Conservation (phyloP, 2,329 filamentous ascomycete genomes). For the Zalaria obscura region DNA sequence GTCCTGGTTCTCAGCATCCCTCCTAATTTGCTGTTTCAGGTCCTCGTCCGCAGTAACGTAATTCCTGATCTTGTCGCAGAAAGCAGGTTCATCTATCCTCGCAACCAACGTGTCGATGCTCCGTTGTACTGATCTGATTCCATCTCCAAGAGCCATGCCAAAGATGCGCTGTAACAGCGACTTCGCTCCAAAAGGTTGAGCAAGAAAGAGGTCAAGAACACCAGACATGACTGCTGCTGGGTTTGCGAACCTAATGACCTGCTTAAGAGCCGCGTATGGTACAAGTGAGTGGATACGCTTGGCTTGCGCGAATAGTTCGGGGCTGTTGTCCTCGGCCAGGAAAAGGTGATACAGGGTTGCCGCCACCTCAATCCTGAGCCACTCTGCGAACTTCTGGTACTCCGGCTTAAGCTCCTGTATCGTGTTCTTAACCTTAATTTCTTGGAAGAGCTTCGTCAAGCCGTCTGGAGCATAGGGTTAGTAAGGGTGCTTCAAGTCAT, state of each 20-base stretch:
- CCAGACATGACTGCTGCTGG: constrained; percentile 95
- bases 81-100: constrained; percentile 69
- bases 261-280: constrained; percentile 86
- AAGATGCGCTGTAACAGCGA: constrained; percentile 93
- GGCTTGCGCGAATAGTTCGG: constrained; percentile 85
- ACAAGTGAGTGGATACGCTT: constrained; percentile 91
- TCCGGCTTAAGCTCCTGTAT: constrained; percentile 84
- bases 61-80: constrained; percentile 66
- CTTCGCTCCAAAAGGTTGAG: constrained; percentile 81
- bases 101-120: constrained; percentile 64
- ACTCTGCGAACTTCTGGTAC: constrained; percentile 96
- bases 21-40: constrained; percentile 58
- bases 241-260: constrained; percentile 91
- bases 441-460: constrained; percentile 79
- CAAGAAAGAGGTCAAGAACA: constrained; percentile 85
- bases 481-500: constrained; percentile 3
- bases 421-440: constrained; percentile 79
- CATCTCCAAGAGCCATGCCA: constrained; percentile 77
- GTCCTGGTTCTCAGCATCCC: constrained; percentile 57
- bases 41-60: constrained; percentile 66
- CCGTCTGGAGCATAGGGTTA: constrained; percentile 47
- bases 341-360: constrained; percentile 96
- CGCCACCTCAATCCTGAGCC: constrained; percentile 92
- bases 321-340: constrained; percentile 93
- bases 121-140: constrained; percentile 73